Base-by-base conservation (phyloP, 192 early-diverging fungal species). In the Jimgerdemannia flammicorona region DNA sequence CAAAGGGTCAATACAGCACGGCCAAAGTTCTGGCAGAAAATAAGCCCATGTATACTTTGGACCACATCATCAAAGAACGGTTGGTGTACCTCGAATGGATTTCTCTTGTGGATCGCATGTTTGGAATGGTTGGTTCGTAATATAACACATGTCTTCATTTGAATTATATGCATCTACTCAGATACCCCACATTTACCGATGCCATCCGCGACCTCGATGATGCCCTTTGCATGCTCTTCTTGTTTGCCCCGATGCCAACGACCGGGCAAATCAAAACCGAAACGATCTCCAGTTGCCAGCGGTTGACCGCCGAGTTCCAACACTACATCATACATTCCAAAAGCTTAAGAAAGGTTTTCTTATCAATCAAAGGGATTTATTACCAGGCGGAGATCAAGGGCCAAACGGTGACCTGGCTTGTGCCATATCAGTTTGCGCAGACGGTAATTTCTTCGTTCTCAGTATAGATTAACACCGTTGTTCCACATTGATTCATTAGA, bases 291-390 rank as follows among this genome's bases (percentile, higher is more conserved):
- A 89, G 91, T 69, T 97, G 95, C 84, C 94, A 92, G 75, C 87
- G 91, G 6, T 79, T 98, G 75, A 84, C 90, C n/a, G 88, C 89
- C 41, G 97, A 99, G 85, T 99, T 98, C 83, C 95, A 96, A 83
- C 93, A 95, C 79, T 97, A 96, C 76, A 87, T 98, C 4, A 88
- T 97, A 74, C 85, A 91, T 66, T 86, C 92, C 54, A 87, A 91
- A 68, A 84, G 89, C 72, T 84, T 99, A 71, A 92, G 92, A 71
- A 96, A 95, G 81, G 90, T 91, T 40, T 99, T 99, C 81, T 84
- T 99, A 67, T 96, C 95, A 11, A 98, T 99, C 90, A 99, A 99
- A 87, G 98, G 98, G 68, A 98, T 99, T 81, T 99, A 99, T 85
- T 99, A 98, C 84, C 96, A 98, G 86, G 96, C 94, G n/a, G 96